Percentiles rank a stretch among this genome's conserved stretches.
phyloP scores from a whole-genome alignment of 441 rosid species.

The Populus hybrid region DNA sequence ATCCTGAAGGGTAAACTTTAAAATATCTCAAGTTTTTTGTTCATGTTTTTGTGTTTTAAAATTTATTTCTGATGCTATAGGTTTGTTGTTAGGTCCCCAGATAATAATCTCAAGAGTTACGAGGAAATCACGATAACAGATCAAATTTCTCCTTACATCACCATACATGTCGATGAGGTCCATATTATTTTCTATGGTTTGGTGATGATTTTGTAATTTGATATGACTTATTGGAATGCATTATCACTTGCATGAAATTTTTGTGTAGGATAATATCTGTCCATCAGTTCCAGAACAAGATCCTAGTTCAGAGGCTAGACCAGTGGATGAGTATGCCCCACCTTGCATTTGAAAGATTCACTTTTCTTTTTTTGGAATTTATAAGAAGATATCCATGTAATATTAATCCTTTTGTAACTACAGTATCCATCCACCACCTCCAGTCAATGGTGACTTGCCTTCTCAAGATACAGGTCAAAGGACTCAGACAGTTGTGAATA shows the following conservation, averaged over 20 bases:
- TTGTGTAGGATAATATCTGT: conserved; percentile 45
- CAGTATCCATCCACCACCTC: conserved; percentile 30
- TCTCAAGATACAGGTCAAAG: conserved; percentile 7
- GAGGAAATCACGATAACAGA: conserved; percentile 82
- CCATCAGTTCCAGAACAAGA: conserved; percentile 19
- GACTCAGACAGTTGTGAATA: not conserved
- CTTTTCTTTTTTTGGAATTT: not conserved
- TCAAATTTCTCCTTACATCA: conserved; percentile 73
- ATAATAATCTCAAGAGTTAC: conserved; percentile 42
- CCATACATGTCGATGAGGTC: conserved; percentile 70
- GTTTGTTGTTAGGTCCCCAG: conserved; percentile 38
- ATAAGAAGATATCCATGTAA: not conserved
- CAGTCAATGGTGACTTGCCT: conserved; percentile 15
- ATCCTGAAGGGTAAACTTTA: conserved; percentile 32
- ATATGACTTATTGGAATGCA: not conserved
- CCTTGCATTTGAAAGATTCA: conserved; percentile 11
- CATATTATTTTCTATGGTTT: not conserved
- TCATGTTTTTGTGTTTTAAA: not conserved
- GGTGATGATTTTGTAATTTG: not conserved
- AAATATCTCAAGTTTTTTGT: not conserved
- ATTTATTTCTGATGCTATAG: not conserved
- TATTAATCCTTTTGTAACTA: conserved; percentile 10
- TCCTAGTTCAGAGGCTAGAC: conserved; percentile 26
- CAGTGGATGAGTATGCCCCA: conserved; percentile 49
- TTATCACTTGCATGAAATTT: conserved; percentile 2